phyloP scores from a whole-genome alignment of 2,329 filamentous ascomycete species.

The Fonsecaea erecta region DNA sequence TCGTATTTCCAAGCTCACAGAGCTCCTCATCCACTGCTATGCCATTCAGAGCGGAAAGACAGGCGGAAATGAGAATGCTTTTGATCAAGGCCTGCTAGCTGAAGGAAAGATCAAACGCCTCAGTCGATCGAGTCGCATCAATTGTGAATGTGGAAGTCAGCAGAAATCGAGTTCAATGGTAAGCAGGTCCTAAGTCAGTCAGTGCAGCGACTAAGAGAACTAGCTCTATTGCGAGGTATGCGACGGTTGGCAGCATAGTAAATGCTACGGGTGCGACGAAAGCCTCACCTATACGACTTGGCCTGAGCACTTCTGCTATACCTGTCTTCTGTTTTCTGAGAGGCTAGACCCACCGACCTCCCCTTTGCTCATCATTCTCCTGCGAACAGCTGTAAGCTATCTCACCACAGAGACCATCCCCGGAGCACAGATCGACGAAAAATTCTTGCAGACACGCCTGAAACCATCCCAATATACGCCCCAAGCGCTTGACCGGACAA shows the following conservation, averaged over 20 bases:
- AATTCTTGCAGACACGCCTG: conserved; percentile 10
- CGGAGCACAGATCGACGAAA: conserved; percentile 6
- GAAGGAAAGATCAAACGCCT: conserved; percentile 19
- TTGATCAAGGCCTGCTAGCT: conserved; percentile 19
- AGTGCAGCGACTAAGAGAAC: not conserved
- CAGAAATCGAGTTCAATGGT: conserved; percentile 17
- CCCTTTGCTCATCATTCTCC: conserved; percentile 16
- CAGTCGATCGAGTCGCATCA: conserved; percentile 11
- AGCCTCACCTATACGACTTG: not conserved
- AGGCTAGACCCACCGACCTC: not conserved
- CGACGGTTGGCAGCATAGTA: conserved; percentile 25
- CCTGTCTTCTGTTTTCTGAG: conserved; percentile 25
- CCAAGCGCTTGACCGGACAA: conserved; percentile 2
- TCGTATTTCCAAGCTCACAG: conserved; percentile 18
- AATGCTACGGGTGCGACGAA: conserved; percentile 28
- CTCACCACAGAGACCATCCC: conserved; percentile 8
- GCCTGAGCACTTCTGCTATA: conserved; percentile 29
- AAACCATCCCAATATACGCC: conserved; percentile 10
- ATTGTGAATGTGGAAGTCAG: conserved; percentile 27
- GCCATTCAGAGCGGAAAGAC: conserved; percentile 17
- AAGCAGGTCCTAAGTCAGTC: not conserved
- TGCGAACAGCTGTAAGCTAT: conserved; percentile 13
- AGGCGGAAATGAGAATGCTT: conserved; percentile 8
- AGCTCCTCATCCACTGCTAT: conserved; percentile 27
- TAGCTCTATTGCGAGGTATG: conserved; percentile 29